phyloP scores from a whole-genome alignment of 1,284 basidiomycete species.

The Meripilus lineatus region DNA sequence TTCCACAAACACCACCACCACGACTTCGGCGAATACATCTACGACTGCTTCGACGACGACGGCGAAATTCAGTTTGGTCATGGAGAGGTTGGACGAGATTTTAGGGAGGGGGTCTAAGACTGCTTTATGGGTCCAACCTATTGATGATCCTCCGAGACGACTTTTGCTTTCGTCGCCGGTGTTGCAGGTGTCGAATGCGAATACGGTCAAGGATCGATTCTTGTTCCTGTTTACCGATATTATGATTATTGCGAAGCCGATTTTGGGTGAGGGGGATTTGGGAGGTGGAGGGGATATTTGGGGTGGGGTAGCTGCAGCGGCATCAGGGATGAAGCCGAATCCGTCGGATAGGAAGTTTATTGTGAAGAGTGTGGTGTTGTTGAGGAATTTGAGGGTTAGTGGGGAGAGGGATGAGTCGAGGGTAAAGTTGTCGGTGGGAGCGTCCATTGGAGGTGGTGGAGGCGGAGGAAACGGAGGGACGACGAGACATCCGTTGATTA shows the following conservation, averaged over 20 bases:
- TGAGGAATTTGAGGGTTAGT: slow-evolving; percentile 67
- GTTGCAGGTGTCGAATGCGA: slow-evolving; percentile 89
- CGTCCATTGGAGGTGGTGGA: too few species aligned
- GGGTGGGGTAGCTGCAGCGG: slow-evolving; percentile 48
- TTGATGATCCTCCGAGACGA: slow-evolving; percentile 85
- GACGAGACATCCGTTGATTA: slow-evolving; percentile 53
- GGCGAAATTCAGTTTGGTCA: slow-evolving; percentile 30
- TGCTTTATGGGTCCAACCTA: slow-evolving; percentile 54
- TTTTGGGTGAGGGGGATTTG: slow-evolving; percentile 57
- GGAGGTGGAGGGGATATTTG: slow-evolving; percentile 57
- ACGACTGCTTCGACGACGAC: too few species aligned
- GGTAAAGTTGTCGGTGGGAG: slow-evolving; percentile 31
- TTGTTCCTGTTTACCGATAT: slow-evolving; percentile 95
- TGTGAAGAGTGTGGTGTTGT: slow-evolving; percentile 82
- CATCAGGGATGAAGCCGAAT: slow-evolving; percentile 48
- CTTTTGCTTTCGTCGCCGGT: slow-evolving; percentile 83
- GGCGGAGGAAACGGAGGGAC: too few species aligned
- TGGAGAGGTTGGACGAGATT: slow-evolving; percentile 68
- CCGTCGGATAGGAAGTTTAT: slow-evolving; percentile 79
- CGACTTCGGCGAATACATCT: too few species aligned
- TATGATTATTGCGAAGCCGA: slow-evolving; percentile 80
- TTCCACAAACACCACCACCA: too few species aligned
- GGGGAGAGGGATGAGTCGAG: slow-evolving; percentile 58
- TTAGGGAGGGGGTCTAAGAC: slow-evolving; percentile 56
- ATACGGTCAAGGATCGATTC: slow-evolving; percentile 94